phyloP scores from a whole-genome alignment of 768 basidiomycete genomes.

The Pleurotus pulmonarius region DNA sequence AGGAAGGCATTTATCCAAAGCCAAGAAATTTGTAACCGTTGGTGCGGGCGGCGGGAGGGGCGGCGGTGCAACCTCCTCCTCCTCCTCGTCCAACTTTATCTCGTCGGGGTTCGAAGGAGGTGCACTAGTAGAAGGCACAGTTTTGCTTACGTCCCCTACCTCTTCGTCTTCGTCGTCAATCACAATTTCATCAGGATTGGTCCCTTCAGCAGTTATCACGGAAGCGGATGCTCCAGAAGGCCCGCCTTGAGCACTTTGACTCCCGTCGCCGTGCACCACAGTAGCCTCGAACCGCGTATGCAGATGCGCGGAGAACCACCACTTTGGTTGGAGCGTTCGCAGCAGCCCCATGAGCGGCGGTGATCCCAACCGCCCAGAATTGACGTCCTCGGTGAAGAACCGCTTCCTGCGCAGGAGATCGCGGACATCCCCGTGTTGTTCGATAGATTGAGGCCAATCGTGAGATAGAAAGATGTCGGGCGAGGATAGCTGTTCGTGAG shows the following conservation, averaged over 20 bases:
- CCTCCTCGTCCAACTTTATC: conserved; percentile 44
- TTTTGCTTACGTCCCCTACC: not conserved
- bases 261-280: conserved; percentile 37
- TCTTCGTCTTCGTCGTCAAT: conserved; percentile 34
- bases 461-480: conserved; percentile 87
- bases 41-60: conserved; percentile 18
- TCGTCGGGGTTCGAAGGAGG: conserved; percentile 44
- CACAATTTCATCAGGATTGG: conserved; percentile 50
- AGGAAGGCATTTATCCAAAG: conserved; percentile 86
- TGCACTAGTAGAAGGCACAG: not conserved
- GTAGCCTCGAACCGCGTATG: conserved; percentile 84
- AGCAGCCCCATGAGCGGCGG: conserved; percentile 82
- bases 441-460: conserved; percentile 92
- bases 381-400: conserved; percentile 71
- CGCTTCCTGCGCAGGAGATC: conserved; percentile 71
- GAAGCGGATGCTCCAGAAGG: conserved; percentile 18
- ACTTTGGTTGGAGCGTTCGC: conserved; percentile 63
- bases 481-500: conserved; percentile 45
- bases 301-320: conserved; percentile 94
- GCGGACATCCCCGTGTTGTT: conserved; percentile 68
- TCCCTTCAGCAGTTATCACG: conserved; percentile 1
- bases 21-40: conserved; percentile 71
- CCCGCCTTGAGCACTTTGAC: not conserved
- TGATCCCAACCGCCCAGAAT: conserved; percentile 69
- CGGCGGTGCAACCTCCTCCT: conserved; percentile 34